Percentiles rank a stretch among this genome's conserved stretches.
Conservation (phyloP, 169 alveolate genomes). For the Plasmodium billcollinsi region DNA sequence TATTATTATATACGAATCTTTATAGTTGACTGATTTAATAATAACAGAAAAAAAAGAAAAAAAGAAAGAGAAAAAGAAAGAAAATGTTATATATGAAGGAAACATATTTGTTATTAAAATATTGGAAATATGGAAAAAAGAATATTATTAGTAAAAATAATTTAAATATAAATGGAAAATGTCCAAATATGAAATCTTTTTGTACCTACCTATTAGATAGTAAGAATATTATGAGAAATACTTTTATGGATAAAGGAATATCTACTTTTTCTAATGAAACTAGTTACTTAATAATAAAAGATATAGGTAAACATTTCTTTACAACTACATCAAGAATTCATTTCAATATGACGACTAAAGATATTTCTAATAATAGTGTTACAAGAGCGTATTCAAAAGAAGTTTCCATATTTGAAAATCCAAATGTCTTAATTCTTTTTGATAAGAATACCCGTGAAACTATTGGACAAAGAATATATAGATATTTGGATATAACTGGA, state of each 20-base stretch:
- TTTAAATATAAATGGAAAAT: slow-evolving; percentile 29
- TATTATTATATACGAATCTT: too few relatives aligned
- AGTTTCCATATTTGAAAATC: slow-evolving; percentile 38
- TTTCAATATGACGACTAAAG: slow-evolving; percentile 5
- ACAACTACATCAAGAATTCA: slow-evolving; percentile 2
- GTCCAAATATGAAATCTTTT: slow-evolving; percentile 12
- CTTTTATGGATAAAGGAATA: not conserved
- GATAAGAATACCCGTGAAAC: slow-evolving; percentile 73
- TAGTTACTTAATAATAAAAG: slow-evolving; percentile 14
- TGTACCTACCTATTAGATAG: too few relatives aligned
- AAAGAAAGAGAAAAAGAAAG: not conserved
- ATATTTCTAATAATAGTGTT: slow-evolving; percentile 8
- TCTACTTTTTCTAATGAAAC: not conserved
- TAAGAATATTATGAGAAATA: not conserved
- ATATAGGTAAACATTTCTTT: slow-evolving; percentile 32
- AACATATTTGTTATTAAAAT: slow-evolving; percentile 12
- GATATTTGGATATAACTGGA: slow-evolving; percentile 84
- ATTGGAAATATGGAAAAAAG: slow-evolving; percentile 41
- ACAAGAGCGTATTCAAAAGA: slow-evolving; percentile 24
- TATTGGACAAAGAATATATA: slow-evolving; percentile 78
- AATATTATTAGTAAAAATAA: slow-evolving; percentile 7
- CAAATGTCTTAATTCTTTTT: slow-evolving; percentile 58
- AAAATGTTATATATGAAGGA: slow-evolving; percentile 33
- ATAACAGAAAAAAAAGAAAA: not conserved
- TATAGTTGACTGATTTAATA: too few relatives aligned